These are phyloP conservation scores for Zygoascus hellenicus DNA, from an alignment of 1,139 yeast genomes.

Conservation along the genomic window DNA sequence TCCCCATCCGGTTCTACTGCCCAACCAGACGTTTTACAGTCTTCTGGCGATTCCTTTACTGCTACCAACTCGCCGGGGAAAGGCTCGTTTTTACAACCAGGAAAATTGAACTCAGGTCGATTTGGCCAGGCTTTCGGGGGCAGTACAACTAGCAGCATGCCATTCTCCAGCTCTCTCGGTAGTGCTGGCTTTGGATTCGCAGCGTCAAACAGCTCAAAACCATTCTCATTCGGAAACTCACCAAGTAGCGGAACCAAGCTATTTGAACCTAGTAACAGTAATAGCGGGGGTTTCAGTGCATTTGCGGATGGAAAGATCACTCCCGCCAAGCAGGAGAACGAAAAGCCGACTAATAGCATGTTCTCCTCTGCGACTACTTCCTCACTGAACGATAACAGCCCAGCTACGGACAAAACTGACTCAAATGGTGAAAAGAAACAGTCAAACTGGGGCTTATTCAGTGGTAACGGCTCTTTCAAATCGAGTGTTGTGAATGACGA, in stretches of 20 bases:
- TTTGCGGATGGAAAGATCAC: too few species aligned
- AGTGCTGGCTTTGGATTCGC: background rate
- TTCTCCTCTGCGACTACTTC: background rate
- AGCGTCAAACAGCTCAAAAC: background rate
- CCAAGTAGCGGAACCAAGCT: background rate
- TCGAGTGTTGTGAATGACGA: too few species aligned
- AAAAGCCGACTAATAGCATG: background rate
- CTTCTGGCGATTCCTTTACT: background rate
- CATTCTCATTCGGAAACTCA: background rate
- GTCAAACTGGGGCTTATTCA: too few species aligned
- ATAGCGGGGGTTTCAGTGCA: background rate
- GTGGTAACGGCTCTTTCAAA: too few species aligned
- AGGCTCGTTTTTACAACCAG: too few species aligned
- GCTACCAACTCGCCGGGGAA: too few species aligned
- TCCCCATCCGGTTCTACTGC: background rate
- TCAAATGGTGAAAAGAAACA: too few species aligned
- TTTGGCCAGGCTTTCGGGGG: slow-evolving; percentile 1
- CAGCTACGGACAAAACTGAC: too few species aligned
- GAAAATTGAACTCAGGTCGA: background rate
- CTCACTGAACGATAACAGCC: too few species aligned
- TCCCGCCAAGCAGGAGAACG: too few species aligned
- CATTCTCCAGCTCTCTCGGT: background rate
- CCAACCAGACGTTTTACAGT: background rate
- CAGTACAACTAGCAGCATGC: background rate
- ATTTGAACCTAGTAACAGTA: background rate